These are phyloP conservation scores for Psidium friedrichsthalianum DNA, from an alignment of 345 rosid genomes.

Conservation along the genomic window DNA sequence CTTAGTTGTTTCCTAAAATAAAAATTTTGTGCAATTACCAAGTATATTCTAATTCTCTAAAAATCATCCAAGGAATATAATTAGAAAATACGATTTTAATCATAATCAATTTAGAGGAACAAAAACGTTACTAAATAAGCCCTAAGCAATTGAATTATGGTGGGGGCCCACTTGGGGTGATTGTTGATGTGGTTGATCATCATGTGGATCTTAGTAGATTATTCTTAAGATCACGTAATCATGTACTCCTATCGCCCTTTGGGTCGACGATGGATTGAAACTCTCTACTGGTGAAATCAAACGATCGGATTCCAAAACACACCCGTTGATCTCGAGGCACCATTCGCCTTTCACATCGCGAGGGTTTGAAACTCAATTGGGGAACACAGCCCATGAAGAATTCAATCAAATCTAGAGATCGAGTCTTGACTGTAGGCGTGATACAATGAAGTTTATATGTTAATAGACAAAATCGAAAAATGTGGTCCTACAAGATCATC, in stretches of 20 bases:
- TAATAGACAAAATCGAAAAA: background rate
- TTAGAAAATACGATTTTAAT: no score
- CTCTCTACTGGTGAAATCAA: no score
- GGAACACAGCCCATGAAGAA: background rate
- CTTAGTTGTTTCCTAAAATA: no score
- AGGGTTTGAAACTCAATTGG: fast-evolving
- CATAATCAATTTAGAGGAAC: no score
- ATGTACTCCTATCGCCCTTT: background rate
- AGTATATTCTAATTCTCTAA: no score
- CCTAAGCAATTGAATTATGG: background rate
- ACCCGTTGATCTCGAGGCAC: background rate
- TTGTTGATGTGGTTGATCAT: background rate
- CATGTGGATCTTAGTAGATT: no score
- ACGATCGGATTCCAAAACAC: no score
- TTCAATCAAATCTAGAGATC: background rate
- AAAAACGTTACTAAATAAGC: no score
- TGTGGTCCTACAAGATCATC: fast-evolving
- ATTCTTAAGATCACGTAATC: background rate
- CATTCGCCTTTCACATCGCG: fast-evolving
- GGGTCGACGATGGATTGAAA: background rate
- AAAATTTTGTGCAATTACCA: no score
- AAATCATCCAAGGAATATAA: no score
- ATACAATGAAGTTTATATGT: background rate
- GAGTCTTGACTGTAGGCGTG: background rate
- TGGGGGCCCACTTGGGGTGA: background rate